phyloP scores from a whole-genome alignment of 495 filamentous ascomycete genomes.

The Aspergillus nanangensis region DNA sequence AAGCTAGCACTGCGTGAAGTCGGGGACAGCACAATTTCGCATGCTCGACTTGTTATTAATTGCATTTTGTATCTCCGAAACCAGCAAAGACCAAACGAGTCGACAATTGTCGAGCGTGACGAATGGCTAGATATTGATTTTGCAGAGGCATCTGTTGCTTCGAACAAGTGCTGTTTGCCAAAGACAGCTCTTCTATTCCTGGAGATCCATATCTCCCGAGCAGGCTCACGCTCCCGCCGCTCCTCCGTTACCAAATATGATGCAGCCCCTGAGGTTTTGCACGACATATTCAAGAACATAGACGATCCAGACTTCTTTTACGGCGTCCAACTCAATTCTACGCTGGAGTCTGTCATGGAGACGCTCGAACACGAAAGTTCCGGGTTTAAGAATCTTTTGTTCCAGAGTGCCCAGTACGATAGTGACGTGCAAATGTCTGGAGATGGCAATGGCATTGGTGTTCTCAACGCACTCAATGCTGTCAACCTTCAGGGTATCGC shows the following conservation, averaged over 20 bases:
- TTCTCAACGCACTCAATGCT: slow-evolving; percentile 41
- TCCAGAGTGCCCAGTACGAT: slow-evolving; percentile 88
- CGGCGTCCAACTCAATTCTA: slow-evolving; percentile 77
- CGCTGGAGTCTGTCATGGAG: slow-evolving; percentile 69
- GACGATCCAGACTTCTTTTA: slow-evolving; percentile 97
- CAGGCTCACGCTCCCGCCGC: slow-evolving; percentile 55
- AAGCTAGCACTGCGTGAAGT: slow-evolving; percentile 25
- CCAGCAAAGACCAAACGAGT: slow-evolving; percentile 69
- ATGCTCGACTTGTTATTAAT: slow-evolving; percentile 63
- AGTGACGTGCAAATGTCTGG: slow-evolving; percentile 64
- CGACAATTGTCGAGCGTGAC: slow-evolving; percentile 70
- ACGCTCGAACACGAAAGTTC: slow-evolving; percentile 88
- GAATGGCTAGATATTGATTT: slow-evolving; percentile 85
- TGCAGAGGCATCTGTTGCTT: slow-evolving; percentile 65
- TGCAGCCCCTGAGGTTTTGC: slow-evolving; percentile 61
- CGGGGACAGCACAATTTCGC: slow-evolving; percentile 33
- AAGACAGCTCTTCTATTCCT: slow-evolving; percentile 81
- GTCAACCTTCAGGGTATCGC: slow-evolving; percentile 46
- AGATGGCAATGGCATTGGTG: slow-evolving; percentile 37
- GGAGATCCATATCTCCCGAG: slow-evolving; percentile 62
- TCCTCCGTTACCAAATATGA: slow-evolving; percentile 57
- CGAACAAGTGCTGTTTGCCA: slow-evolving; percentile 76
- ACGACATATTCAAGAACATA: slow-evolving; percentile 81
- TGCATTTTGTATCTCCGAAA: slow-evolving; percentile 85
- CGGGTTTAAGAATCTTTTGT: slow-evolving; percentile 82